phyloP scores from a whole-genome alignment of 768 basidiomycete species.

The Leccinum longicurvipes region DNA sequence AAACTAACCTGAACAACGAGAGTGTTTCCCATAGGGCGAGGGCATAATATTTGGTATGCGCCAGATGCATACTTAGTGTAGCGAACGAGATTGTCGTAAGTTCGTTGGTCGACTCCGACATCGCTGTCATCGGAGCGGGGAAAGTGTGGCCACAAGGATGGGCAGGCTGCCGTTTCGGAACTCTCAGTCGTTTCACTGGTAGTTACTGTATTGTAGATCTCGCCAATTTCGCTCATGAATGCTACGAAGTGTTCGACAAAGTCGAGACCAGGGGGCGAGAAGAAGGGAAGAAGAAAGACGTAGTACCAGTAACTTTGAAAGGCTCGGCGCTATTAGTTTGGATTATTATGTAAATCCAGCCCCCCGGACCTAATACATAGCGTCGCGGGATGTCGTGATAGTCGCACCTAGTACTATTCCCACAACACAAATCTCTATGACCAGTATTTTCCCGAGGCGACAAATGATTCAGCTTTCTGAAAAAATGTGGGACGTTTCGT shows the following conservation, averaged over 20 bases:
- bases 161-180: constrained; percentile 4
- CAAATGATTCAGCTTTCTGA: background rate
- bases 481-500: background rate
- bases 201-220: background rate
- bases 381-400: background rate
- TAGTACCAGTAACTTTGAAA: too few relatives aligned
- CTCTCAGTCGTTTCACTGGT: background rate
- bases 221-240: constrained; percentile 6
- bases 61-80: constrained; percentile 52
- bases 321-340: too few relatives aligned
- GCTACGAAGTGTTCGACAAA: background rate
- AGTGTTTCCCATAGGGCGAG: constrained; percentile 45
- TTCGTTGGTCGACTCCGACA: constrained; percentile 32
- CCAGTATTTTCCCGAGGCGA: background rate
- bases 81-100: constrained; percentile 42
- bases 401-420: too few relatives aligned
- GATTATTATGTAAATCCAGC: constrained; percentile 5
- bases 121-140: constrained; percentile 22
- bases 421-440: background rate
- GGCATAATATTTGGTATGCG: constrained; percentile 45
- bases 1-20: constrained; percentile 40
- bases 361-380: too few relatives aligned
- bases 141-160: constrained; percentile 21
- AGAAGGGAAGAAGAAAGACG: background rate
- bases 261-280: background rate